Base-by-base conservation (phyloP, 768 basidiomycete genomes). In the Russula emetica region DNA sequence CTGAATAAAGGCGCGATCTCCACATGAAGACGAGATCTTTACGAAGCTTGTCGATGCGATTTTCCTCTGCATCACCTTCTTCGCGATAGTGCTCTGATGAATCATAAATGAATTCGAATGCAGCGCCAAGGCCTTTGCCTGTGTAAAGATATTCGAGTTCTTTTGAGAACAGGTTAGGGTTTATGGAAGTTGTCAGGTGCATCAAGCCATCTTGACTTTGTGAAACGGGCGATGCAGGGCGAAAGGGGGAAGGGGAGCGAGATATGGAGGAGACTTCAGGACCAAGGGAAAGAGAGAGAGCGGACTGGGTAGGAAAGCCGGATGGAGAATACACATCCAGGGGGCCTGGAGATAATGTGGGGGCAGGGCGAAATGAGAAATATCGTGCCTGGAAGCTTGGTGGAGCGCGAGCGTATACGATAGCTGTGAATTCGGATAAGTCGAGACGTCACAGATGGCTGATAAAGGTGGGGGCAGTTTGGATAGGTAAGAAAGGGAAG, bases 1-100 rank as follows among this genome's bases (percentile, higher is more conserved):
- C 96, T 2, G 93, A 92, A 73, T 94, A 98, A 20, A 98, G 84
- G 55, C 94, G 85, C 14, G 90, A 91, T 36, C 96, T 79, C 96
- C 95, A 98, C 93, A 94, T 96, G 78, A 88, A 97, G 26, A 95
- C 90, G 32, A 97, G 80, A 71, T 98, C 96, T 74, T 93, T 92
- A 64, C 92, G 85, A 11, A 97, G 83, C 76, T 94, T 92, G 74
- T 93, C 92, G 45, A 91, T 76, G 16, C 92, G 78, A 51, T 82
- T 77, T 67, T 80, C 84, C 73, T 77, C 83, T 10, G 75, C 79
- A 67, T 78, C 78, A 58, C 74, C 84, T 60, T 77, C 77, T 44
- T 76, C 77, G 47, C 73, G 73, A 63, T 66, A 64, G 49, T 72
- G 74, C 67, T 77, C 79, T 11, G 76, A 72, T 56, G 78, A 76